A percentile compares a stretch with the other conserved stretches of the same genome.
phyloP scores from a whole-genome alignment of 495 filamentous ascomycete genomes.

The Polyplosphaeria fusca region DNA sequence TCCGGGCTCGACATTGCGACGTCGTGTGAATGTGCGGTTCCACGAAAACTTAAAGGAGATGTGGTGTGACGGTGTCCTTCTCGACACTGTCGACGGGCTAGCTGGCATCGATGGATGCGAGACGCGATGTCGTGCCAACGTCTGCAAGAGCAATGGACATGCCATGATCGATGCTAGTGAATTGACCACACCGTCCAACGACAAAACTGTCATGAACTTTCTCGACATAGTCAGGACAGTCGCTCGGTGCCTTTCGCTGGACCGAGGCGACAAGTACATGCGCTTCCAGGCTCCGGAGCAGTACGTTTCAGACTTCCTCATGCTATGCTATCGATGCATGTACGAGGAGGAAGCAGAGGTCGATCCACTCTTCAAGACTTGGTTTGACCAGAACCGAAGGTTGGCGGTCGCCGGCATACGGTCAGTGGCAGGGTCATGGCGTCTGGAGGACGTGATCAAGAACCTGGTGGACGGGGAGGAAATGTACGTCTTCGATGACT shows the following conservation, averaged over 20 bases:
- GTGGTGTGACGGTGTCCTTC: conserved; percentile 18
- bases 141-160: conserved; percentile 1
- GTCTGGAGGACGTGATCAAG: not conserved
- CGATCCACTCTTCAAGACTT: not conserved
- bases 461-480: not conserved
- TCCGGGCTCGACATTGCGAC: not conserved
- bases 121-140: conserved; percentile 3
- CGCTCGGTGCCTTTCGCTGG: conserved; percentile 8
- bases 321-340: conserved; percentile 1
- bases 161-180: not conserved
- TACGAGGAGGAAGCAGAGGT: not conserved
- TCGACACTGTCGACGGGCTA: conserved; percentile 7
- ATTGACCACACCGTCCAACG: not conserved
- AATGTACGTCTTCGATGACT: not conserved
- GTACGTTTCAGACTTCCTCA: conserved; percentile 8
- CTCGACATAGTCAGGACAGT: not conserved
- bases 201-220: not conserved
- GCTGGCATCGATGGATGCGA: conserved; percentile 7
- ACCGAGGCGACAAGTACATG: conserved; percentile 22
- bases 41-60: conserved; percentile 16
- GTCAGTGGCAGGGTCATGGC: no score
- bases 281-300: not conserved
- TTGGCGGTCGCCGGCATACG: not conserved
- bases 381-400: not conserved
- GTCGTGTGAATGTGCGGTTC: conserved; percentile 6